phyloP scores from a whole-genome alignment of 371 early-diverging fungal genomes.

The Saksenaea oblongispora region DNA sequence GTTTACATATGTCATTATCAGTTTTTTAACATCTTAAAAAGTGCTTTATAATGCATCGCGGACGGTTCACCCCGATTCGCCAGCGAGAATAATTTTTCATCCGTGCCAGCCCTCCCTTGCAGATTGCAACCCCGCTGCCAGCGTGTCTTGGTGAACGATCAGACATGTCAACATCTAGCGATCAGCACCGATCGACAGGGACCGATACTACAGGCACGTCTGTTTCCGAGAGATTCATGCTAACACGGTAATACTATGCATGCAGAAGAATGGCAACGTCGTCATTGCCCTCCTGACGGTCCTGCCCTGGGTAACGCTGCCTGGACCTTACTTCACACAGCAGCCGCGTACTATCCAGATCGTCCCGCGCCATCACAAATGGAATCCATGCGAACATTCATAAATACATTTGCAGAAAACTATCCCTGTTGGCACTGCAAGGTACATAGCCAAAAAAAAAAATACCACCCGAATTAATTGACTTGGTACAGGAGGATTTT shows the following conservation, averaged over 20 bases:
- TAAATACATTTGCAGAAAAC: conserved; percentile 79
- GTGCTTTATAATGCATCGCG: too few relatives aligned
- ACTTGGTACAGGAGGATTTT: conserved; percentile 63
- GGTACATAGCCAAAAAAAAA: conserved; percentile 8
- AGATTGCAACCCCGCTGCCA: neutral
- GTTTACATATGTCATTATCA: too few relatives aligned
- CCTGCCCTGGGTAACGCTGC: conserved; percentile 86
- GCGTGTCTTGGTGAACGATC: neutral
- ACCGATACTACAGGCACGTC: neutral
- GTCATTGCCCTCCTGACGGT: conserved; percentile 89
- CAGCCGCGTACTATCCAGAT: conserved; percentile 98
- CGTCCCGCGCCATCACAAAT: conserved; percentile 79
- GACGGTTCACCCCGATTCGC: too few relatives aligned
- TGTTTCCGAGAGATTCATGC: neutral
- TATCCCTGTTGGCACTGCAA: conserved; percentile 97
- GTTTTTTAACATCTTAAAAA: too few relatives aligned
- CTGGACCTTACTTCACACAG: conserved; percentile 98
- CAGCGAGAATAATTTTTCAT: too few relatives aligned
- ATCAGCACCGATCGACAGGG: neutral
- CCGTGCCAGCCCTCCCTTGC: too few relatives aligned
- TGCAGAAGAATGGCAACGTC: conserved; percentile 38
- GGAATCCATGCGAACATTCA: conserved; percentile 68
- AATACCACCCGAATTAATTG: neutral
- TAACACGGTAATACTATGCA: neutral
- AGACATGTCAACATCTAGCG: neutral